A percentile compares a stretch with the other conserved stretches of the same genome.
Conservation (phyloP, 2,329 filamentous ascomycete genomes). For the Helicocarpus griseus region DNA sequence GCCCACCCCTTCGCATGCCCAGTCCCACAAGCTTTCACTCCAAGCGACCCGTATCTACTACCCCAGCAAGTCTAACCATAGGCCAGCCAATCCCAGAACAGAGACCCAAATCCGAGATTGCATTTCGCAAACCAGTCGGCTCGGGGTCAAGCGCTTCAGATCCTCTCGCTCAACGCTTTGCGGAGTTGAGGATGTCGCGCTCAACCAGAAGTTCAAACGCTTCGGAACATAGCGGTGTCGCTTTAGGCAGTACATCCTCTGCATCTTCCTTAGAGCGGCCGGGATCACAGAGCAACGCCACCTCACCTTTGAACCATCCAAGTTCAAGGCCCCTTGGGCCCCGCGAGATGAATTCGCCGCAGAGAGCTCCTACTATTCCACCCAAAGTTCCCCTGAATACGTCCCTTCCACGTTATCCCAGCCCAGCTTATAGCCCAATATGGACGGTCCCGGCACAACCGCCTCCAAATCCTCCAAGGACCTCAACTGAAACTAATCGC, state of each 20-base stretch:
- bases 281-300: constrained; percentile 2
- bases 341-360: constrained; percentile 31
- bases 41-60: background rate
- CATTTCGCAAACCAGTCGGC: constrained; percentile 12
- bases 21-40: constrained; percentile 31
- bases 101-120: constrained; percentile 16
- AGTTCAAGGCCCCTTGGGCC: constrained; percentile 30
- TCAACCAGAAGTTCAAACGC: constrained; percentile 7
- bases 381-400: constrained; percentile 33
- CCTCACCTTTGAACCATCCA: constrained; percentile 10
- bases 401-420: constrained; percentile 37
- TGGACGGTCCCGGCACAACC: constrained; percentile 31
- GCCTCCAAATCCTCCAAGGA: constrained; percentile 29
- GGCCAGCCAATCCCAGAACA: constrained; percentile 11
- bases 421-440: constrained; percentile 40
- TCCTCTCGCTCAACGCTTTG: constrained; percentile 33
- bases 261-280: background rate
- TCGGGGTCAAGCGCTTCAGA: constrained; percentile 19
- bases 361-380: constrained; percentile 27
- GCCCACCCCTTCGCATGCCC: constrained; percentile 23
- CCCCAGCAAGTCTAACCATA: background rate
- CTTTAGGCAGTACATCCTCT: background rate
- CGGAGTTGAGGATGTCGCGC: constrained; percentile 24
- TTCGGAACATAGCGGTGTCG: constrained; percentile 10
- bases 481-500: constrained; percentile 32